Evolutionary conservation across 192 early-diverging fungal species (phyloP).

Genomic region (Dissophora globulifera): DNA sequence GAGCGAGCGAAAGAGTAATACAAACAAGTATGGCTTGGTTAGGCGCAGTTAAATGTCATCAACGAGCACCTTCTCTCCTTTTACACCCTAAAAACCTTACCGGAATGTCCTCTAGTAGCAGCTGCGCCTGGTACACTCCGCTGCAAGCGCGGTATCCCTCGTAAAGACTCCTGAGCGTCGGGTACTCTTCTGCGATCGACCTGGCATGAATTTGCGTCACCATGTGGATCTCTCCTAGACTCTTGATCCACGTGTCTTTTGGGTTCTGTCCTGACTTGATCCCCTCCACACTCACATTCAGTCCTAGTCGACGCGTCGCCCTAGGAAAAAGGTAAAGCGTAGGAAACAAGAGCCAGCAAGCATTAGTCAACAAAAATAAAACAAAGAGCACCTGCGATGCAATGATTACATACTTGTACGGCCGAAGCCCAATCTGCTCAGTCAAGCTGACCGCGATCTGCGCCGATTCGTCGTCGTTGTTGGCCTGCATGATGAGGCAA

Average conservation of each 20-base stretch:
- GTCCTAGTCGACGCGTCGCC: neutral
- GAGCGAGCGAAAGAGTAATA: neutral
- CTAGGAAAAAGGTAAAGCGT: neutral
- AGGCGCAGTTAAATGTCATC: too few relatives aligned
- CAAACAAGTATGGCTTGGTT: too few relatives aligned
- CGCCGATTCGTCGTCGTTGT: conserved; percentile 50
- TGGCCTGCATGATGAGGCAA: conserved; percentile 46
- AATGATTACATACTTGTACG: conserved; percentile 54
- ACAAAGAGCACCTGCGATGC: too few relatives aligned
- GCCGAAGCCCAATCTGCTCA: conserved; percentile 41
- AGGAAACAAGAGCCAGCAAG: too few relatives aligned
- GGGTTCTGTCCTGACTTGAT: conserved; percentile 41
- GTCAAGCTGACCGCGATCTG: conserved; percentile 44
- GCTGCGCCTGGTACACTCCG: conserved; percentile 20
- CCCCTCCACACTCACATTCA: conserved; percentile 35
- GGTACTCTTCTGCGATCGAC: conserved; percentile 49
- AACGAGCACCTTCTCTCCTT: too few relatives aligned
- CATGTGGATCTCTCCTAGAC: conserved; percentile 58
- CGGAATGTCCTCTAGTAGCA: conserved; percentile 50
- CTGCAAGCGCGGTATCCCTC: conserved; percentile 35
- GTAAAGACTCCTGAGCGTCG: conserved; percentile 49
- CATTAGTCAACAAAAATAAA: too few relatives aligned
- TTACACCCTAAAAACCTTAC: too few relatives aligned
- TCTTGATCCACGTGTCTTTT: conserved; percentile 51
- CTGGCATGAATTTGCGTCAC: conserved; percentile 52